A percentile compares a stretch with the other conserved stretches of the same genome.
These are phyloP conservation scores for Boletus vermiculosoides DNA, from an alignment of 768 basidiomycete genomes.

Conservation along the genomic window DNA sequence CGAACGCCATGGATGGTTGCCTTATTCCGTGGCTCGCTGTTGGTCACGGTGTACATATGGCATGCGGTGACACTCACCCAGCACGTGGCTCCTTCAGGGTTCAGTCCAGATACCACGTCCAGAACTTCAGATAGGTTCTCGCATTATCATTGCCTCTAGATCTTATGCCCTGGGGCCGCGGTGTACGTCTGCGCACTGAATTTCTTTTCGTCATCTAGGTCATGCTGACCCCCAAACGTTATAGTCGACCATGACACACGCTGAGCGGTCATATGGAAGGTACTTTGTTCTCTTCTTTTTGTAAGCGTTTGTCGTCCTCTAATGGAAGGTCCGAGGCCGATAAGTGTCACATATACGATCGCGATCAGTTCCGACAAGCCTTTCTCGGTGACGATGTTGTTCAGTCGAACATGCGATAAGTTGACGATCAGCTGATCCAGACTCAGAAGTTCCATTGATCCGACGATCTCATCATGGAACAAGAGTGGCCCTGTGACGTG, in stretches of 20 bases:
- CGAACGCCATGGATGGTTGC: background rate
- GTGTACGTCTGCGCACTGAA: no score
- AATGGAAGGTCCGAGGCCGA: background rate
- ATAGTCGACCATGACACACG: background rate
- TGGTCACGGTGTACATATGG: no score
- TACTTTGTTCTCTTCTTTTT: background rate
- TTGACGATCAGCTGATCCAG: no score
- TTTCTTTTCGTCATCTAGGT: background rate
- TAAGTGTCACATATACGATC: background rate
- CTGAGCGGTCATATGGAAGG: background rate
- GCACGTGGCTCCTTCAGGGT: no score
- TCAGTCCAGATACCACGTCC: no score
- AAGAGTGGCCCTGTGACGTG: no score
- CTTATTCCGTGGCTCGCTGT: background rate
- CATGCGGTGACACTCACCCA: no score
- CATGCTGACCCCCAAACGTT: background rate
- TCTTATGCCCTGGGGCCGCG: no score
- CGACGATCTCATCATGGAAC: no score
- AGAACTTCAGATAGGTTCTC: no score
- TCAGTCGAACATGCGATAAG: background rate
- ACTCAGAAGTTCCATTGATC: no score
- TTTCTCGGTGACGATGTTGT: background rate
- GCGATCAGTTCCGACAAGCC: background rate
- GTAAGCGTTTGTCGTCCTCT: background rate
- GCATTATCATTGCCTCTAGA: no score